Conservation (phyloP, 805 yeast species). For the Ogataea wickerhamii region DNA sequence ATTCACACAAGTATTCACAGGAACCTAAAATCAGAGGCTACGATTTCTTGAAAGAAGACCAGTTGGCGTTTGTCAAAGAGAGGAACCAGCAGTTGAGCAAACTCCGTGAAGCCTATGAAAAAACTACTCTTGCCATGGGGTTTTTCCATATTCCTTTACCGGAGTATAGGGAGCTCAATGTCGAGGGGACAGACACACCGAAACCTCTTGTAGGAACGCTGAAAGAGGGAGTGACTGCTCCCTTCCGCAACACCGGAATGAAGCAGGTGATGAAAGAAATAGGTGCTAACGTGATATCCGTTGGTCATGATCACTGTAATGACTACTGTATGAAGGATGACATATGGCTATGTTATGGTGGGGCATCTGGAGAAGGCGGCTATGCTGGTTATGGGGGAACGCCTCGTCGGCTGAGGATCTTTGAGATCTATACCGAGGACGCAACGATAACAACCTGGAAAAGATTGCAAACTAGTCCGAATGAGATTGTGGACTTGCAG, state of each 20-base stretch:
- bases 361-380: conserved; percentile 93
- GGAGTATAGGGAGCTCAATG: conserved; percentile 55
- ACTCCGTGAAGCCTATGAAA: conserved; percentile 18
- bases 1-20: conserved; percentile 74
- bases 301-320: conserved; percentile 96
- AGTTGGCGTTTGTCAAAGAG: conserved; percentile 16
- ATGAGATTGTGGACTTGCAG: conserved; percentile 15
- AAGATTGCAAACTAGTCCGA: conserved; percentile 56
- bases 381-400: conserved; percentile 92
- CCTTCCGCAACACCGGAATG: conserved; percentile 65
- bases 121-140: conserved; percentile 68
- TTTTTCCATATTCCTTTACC: conserved; percentile 94
- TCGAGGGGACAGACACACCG: conserved; percentile 23
- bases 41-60: conserved; percentile 63
- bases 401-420: conserved; percentile 72
- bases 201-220: conserved; percentile 52
- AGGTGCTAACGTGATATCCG: conserved; percentile 72
- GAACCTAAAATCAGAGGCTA: conserved; percentile 74
- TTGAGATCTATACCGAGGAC: conserved; percentile 53
- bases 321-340: conserved; percentile 76
- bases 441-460: conserved; percentile 67
- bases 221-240: conserved; percentile 78
- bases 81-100: conserved; percentile 8
- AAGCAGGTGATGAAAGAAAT: conserved; percentile 53
- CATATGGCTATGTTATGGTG: conserved; percentile 89